phyloP scores from a whole-genome alignment of 139 green algal genomes.

The Trebouxia sp. region DNA sequence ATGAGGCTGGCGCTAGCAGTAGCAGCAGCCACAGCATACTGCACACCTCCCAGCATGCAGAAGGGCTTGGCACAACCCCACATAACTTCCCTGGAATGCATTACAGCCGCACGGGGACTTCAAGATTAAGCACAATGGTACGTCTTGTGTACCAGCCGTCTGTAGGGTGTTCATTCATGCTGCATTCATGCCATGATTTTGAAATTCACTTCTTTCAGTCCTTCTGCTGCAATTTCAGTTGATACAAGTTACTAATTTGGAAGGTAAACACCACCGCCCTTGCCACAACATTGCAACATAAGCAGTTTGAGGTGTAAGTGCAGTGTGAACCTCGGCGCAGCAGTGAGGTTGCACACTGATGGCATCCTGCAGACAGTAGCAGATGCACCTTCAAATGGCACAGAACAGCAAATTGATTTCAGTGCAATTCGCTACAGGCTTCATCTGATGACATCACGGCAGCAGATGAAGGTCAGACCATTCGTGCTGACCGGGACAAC shows the following conservation, averaged over 20 bases:
- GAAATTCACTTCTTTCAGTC: too few species aligned
- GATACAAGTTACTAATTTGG: too few species aligned
- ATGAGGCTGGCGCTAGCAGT: conserved; percentile 15
- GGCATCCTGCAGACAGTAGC: too few species aligned
- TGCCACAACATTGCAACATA: too few species aligned
- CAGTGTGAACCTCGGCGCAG: too few species aligned
- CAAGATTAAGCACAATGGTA: background rate
- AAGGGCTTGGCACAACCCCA: background rate
- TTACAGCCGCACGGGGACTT: background rate
- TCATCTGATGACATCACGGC: conserved; percentile 11
- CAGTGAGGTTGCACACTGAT: too few species aligned
- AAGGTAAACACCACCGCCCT: too few species aligned
- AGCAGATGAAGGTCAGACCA: background rate
- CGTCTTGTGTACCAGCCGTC: too few species aligned
- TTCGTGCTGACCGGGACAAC: background rate
- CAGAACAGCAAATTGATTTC: background rate
- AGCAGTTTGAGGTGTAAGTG: too few species aligned
- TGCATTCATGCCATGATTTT: background rate
- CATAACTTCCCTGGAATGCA: conserved; percentile 19
- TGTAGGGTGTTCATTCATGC: too few species aligned
- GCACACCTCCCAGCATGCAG: background rate
- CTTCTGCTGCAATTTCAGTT: too few species aligned
- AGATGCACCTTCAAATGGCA: too few species aligned
- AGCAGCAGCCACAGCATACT: background rate
- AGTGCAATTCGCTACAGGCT: background rate